Evolutionary conservation across 129 eudicot species (phyloP), one percentile per base, ranked within the genome.

Genomic region (Rutidosis leptorrhynchoides): DNA sequence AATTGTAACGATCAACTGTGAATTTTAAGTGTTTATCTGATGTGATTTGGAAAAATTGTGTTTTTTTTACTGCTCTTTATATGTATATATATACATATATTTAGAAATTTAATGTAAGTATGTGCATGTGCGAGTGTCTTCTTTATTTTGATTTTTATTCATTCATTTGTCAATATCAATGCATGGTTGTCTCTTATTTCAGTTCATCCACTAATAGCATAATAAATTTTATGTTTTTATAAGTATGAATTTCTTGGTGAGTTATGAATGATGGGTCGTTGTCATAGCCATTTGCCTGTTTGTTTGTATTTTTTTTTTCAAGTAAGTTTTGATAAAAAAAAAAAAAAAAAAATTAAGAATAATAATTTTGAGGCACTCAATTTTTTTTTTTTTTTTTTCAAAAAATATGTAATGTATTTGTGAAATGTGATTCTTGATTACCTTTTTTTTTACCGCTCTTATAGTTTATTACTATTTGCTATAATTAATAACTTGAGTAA

Each of bases 51-150:
- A 37, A 37, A 37, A 37, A 2, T 1, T 9, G 11, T 37, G 2
- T 4, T 40, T 40, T 40, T 10, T 2, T 37, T 16, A 37, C 45
- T 5, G 45, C 45, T 37, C 1, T 2, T 37, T 37, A 37, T 37
- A 0, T 37, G 15, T 37, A 2, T 40, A 1, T 37, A 7, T 37
- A 2, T 8, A 7, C 9, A 1, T 33, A 1, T 35, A 30, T 30
- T 5, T 30, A 21, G 23, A 19, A 51, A 7, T n/a, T 4, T 11
- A 14, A 21, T 69, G 1, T 37, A 58, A 56, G 24, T 37, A 58
- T 69, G 24, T 71, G 69, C 52, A 71, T 71, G 17, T 35, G 58
- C 37, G 22, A 43, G 58, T 27, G 45, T 58, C 15, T 7, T 20
- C 27, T 26, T 42, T 42, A 1, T 43, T 9, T 22, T n/a, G n/a